phyloP scores from a whole-genome alignment of 768 basidiomycete species.

The Rhizopogon salebrosus region DNA sequence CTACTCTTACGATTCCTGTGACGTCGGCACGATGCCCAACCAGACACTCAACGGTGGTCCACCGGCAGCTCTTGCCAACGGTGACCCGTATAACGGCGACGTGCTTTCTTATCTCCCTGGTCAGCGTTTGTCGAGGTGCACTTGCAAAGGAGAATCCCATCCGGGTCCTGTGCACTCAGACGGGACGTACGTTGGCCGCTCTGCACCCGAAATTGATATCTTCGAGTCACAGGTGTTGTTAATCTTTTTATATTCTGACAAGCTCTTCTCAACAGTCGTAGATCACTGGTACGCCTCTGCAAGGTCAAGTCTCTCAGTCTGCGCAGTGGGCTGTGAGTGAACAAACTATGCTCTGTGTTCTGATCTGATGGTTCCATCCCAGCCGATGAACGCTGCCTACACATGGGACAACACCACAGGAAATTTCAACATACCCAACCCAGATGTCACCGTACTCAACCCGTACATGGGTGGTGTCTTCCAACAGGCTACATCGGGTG shows the following conservation, averaged over 20 bases:
- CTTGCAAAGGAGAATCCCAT: constrained; percentile 80
- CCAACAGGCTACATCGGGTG: constrained; percentile 79
- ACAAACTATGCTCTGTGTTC: background rate
- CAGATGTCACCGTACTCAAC: constrained; percentile 49
- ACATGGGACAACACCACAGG: constrained; percentile 59
- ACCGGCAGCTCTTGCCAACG: constrained; percentile 49
- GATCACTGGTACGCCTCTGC: constrained; percentile 30
- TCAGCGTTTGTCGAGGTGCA: constrained; percentile 83
- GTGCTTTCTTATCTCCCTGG: constrained; percentile 82
- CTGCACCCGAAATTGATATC: constrained; percentile 88
- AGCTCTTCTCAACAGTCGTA: constrained; percentile 15
- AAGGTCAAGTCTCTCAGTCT: constrained; percentile 75
- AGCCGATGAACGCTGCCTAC: constrained; percentile 79
- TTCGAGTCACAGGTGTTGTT: constrained; percentile 71
- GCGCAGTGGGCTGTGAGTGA: constrained; percentile 71
- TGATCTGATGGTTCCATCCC: constrained; percentile 13
- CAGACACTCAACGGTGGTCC: constrained; percentile 73
- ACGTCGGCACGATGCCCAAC: constrained; percentile 88
- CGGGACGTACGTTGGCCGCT: constrained; percentile 74
- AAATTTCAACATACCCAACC: constrained; percentile 54
- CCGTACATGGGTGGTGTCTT: constrained; percentile 69
- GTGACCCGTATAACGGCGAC: constrained; percentile 48
- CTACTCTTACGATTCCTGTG: constrained; percentile 80
- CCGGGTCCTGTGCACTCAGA: constrained; percentile 80
- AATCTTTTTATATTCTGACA: background rate